Evolutionary conservation across 805 yeast species (phyloP).

Genomic region (Myxozyma mucilagina): DNA sequence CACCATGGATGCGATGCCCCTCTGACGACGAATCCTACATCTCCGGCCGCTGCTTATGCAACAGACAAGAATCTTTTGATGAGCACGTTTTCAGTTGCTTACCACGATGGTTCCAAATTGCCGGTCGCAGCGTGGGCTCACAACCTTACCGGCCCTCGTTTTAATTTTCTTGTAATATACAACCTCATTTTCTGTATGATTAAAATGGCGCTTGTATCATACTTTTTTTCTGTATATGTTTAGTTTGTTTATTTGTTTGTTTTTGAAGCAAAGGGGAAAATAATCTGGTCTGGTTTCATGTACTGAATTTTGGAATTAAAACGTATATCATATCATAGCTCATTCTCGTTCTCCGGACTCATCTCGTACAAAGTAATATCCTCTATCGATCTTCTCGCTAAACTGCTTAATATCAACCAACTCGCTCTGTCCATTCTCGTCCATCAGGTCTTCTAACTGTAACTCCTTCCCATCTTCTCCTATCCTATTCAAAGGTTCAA

Average conservation of each 20-base stretch:
- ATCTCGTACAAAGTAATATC: constrained; percentile 15
- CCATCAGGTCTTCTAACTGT: constrained; percentile 22
- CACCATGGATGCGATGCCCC: constrained; percentile 47
- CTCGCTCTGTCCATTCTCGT: constrained; percentile 23
- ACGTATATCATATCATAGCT: background rate
- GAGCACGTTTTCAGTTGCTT: constrained; percentile 34
- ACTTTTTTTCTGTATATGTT: no score
- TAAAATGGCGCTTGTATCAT: no score
- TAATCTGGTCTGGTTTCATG: no score
- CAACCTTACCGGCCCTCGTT: constrained; percentile 18
- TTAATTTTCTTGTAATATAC: background rate
- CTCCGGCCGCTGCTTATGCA: constrained; percentile 32
- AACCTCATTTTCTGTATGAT: background rate
- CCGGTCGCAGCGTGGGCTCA: constrained; percentile 32
- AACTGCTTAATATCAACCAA: constrained; percentile 4
- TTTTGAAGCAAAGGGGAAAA: no score
- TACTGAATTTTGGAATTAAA: background rate
- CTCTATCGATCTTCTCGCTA: constrained; percentile 16
- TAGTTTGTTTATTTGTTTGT: no score
- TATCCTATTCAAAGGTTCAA: constrained; percentile 38
- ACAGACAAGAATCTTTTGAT: constrained; percentile 32
- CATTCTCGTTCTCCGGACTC: constrained; percentile 10
- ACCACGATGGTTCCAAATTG: constrained; percentile 33
- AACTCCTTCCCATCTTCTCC: constrained; percentile 21
- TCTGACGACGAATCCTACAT: constrained; percentile 30